phyloP scores from a whole-genome alignment of 108 stramenopile species.

The Aureococcus anophagefferens region DNA sequence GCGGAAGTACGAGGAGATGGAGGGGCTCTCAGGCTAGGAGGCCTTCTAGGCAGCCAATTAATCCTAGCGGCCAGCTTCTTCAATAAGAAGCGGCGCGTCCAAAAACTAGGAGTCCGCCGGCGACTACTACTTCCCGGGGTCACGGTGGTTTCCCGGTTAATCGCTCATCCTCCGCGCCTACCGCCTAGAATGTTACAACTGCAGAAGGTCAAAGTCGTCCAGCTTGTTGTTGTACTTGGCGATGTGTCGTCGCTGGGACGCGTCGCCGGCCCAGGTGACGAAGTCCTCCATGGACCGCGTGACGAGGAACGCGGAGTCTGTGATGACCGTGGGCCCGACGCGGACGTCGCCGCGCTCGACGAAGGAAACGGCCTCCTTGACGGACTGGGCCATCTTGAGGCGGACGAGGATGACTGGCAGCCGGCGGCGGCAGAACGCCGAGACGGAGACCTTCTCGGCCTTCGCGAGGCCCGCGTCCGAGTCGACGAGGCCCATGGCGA shows the following conservation, averaged over 20 bases:
- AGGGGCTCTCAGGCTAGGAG: no score
- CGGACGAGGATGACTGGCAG: conserved; percentile 97
- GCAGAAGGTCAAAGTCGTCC: conserved; percentile 96
- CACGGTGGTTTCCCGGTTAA: no score
- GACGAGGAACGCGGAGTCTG: conserved; percentile 92
- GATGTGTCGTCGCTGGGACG: conserved; percentile 57
- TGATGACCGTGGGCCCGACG: conserved; percentile 94
- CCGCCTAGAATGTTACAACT: no score
- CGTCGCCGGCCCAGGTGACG: conserved; percentile 94
- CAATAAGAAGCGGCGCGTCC: no score
- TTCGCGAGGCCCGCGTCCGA: conserved; percentile 73
- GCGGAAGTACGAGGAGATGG: no score
- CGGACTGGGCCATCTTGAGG: conserved; percentile 91
- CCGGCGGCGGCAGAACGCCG: conserved; percentile 84
- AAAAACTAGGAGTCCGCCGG: no score
- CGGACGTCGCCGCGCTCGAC: conserved; percentile 96
- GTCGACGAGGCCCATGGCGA: conserved; percentile 73
- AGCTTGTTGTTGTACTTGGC: conserved; percentile 92
- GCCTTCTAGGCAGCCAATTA: no score
- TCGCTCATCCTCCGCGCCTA: no score
- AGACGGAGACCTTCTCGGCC: conserved; percentile 83
- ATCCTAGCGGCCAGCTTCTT: no score
- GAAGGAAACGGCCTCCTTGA: conserved; percentile 79
- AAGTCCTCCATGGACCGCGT: conserved; percentile 93
- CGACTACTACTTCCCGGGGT: no score